Base-by-base conservation (phyloP, 2,329 filamentous ascomycete genomes). In the Calcarisporium arbuscula region DNA sequence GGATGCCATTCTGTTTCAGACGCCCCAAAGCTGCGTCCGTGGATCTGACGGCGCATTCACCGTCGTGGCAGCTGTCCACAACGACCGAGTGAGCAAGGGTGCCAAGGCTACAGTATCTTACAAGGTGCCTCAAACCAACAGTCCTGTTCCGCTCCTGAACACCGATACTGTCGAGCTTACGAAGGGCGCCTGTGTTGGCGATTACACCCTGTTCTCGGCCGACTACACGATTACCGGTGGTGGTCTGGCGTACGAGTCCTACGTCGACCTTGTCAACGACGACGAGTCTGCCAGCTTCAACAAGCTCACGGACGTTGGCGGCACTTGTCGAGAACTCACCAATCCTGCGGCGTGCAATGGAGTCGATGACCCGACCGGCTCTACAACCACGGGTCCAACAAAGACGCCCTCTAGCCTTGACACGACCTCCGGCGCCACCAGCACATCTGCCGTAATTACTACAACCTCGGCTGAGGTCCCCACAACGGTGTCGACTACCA, bases 11-110 rank as follows among this genome's bases (percentile, higher is more conserved):
- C 56, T 80, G 22, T 57, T 76, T 29, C 74, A 78, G 51, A 59
- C 54, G 15, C 65, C 69, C 1, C 74, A 79, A 48, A 78, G 72
- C 57, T 80, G 75, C 45, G 53, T 77, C 12, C 49, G 64, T 5
- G 57, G 64, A 25, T 55, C 52, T 1, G 47, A 54, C 4, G 69
- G 68, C 5, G 56, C 56, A 6, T 51, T 70, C 7, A 70, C 61
- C 5, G 52, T 70, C 14, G 58, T 61, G 1, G 69, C 67, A 19
- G 64, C 69, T 36, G 63, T 72, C 15, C 68, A 67, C 38, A 72
- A 72, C 45, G 68, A 72, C 36, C 55, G 64, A 12, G 50, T 53
- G 4, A 48, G 52, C n/a, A 43, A 61, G 3, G 62, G 67, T 2
- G 65, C 64, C 12, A 57, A 55, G 35, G 57, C 67, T 14, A 51